These are phyloP conservation scores for Coniochaeta ligniaria DNA, from an alignment of 2,329 filamentous ascomycete genomes.

Conservation along the genomic window DNA sequence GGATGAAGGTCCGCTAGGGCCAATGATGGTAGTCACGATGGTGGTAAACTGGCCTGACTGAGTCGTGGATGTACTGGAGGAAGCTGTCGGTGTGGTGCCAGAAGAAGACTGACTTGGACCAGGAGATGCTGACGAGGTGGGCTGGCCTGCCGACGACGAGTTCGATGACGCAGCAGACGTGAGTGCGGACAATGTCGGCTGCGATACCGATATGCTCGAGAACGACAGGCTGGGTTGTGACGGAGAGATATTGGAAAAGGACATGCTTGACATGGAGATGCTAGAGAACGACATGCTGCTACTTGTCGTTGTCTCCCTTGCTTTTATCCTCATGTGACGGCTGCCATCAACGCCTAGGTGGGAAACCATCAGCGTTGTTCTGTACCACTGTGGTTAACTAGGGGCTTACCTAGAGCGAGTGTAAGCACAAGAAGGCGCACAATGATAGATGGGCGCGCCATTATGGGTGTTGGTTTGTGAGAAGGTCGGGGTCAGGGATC, in stretches of 20 bases:
- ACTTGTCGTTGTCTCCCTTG: neutral
- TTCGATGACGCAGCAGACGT: neutral
- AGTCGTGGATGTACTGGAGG: neutral
- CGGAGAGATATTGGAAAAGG: neutral
- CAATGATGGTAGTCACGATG: neutral
- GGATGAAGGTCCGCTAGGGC: neutral
- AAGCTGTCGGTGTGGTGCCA: neutral
- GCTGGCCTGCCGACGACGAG: neutral
- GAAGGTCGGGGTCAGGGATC: neutral
- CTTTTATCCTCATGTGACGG: neutral
- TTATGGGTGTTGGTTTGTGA: neutral
- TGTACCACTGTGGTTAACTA: neutral
- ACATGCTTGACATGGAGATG: neutral
- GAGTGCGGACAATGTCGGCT: neutral
- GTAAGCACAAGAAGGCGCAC: neutral
- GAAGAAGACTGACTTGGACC: neutral
- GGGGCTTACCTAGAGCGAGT: neutral
- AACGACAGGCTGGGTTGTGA: neutral
- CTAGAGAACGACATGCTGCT: neutral
- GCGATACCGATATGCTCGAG: neutral
- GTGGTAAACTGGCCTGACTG: neutral
- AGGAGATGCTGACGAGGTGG: neutral
- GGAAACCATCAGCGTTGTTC: neutral
- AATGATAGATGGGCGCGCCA: neutral
- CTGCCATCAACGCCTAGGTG: neutral